Evolutionary conservation across 2,329 filamentous ascomycete species (phyloP).

Genomic region (Chaetothyriales sp.): DNA sequence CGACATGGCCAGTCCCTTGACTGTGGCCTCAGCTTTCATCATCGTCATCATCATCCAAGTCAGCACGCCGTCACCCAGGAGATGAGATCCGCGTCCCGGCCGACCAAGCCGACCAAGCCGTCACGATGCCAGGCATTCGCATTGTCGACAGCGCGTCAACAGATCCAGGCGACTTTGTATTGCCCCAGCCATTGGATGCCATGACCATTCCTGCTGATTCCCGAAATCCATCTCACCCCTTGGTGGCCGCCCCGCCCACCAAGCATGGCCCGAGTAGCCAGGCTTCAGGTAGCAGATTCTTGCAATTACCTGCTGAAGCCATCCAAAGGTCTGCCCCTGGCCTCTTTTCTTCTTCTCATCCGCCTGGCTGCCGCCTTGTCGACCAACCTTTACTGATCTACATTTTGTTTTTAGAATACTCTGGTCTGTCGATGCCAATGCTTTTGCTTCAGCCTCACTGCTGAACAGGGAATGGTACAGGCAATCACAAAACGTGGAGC

Average conservation of each 20-base stretch:
- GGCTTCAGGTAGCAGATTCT: slow-evolving; percentile 4
- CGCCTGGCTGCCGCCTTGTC: neutral
- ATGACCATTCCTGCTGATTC: neutral
- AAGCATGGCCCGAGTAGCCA: neutral
- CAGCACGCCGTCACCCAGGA: neutral
- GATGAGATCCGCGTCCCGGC: neutral
- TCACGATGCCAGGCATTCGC: neutral
- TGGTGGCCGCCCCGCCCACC: neutral
- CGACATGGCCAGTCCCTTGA: neutral
- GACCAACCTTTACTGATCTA: neutral
- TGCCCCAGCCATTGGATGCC: neutral
- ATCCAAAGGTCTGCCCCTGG: slow-evolving; percentile 12
- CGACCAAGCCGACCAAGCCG: neutral
- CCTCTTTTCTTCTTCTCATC: neutral
- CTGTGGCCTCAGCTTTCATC: neutral
- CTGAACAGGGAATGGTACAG: slow-evolving; percentile 33
- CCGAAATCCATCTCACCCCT: neutral
- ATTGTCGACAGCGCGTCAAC: neutral
- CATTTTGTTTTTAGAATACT: slow-evolving; percentile 33
- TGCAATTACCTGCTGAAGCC: slow-evolving; percentile 12
- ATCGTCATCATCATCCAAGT: neutral
- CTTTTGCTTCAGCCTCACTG: slow-evolving; percentile 33
- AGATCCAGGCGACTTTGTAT: neutral
- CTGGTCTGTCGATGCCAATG: slow-evolving; percentile 33
- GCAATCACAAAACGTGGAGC: slow-evolving; percentile 28